A percentile compares a stretch with the other conserved stretches of the same genome.
Conservation (phyloP, 2,329 filamentous ascomycete species). For the Cercospora nicotianae region DNA sequence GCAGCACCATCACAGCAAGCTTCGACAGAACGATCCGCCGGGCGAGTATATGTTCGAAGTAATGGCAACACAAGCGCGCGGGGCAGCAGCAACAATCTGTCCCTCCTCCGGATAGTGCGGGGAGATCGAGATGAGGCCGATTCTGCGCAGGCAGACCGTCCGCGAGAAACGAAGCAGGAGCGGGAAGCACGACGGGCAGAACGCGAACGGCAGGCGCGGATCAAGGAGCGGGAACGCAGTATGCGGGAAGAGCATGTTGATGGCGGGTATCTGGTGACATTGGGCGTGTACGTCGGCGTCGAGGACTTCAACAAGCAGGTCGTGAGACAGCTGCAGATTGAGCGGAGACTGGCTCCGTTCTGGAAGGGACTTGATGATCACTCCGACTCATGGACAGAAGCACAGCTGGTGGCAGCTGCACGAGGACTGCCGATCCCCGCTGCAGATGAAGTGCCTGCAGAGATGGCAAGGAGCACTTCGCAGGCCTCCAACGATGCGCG, state of each 20-base stretch:
- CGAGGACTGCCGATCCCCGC: constrained; percentile 80
- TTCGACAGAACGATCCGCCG: constrained; percentile 32
- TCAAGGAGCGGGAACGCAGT: constrained; percentile 86
- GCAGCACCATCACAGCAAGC: constrained; percentile 30
- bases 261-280: constrained; percentile 89
- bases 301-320: constrained; percentile 91
- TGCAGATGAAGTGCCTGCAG: constrained; percentile 76
- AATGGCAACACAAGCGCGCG: constrained; percentile 43
- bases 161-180: constrained; percentile 87
- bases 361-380: constrained; percentile 93
- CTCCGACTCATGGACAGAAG: constrained; percentile 84
- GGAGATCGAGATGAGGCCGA: constrained; percentile 49
- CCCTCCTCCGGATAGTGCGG: constrained; percentile 58
- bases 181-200: constrained; percentile 83
- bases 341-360: constrained; percentile 88
- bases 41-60: constrained; percentile 48
- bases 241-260: constrained; percentile 90
- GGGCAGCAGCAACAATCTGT: constrained; percentile 58
- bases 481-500: constrained; percentile 44
- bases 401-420: constrained; percentile 89
- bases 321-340: constrained; percentile 93
- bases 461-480: constrained; percentile 54
- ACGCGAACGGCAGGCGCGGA: constrained; percentile 70
- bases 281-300: constrained; percentile 85
- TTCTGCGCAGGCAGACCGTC: constrained; percentile 52